Evolutionary conservation across 2,329 filamentous ascomycete genomes (phyloP).

Genomic region (Aspergillus bombycis): DNA sequence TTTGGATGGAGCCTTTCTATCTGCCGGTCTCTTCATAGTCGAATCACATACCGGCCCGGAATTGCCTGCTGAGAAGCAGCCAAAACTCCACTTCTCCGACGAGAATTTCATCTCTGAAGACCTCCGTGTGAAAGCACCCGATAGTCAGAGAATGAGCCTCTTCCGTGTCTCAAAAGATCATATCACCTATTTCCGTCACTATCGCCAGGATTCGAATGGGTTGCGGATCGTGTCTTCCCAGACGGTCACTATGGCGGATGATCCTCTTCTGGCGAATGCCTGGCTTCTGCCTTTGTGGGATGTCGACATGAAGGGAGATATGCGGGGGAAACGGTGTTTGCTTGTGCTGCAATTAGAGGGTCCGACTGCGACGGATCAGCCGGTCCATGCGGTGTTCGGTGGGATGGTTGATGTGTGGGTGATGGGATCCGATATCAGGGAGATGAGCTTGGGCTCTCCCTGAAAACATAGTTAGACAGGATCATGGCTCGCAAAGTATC

Average conservation of each 20-base stretch:
- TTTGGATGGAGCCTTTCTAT: neutral
- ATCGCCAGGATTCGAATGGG: neutral
- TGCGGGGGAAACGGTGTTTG: neutral
- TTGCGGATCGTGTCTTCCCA: neutral
- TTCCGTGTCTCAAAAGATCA: neutral
- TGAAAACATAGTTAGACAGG: no score
- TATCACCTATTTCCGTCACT: neutral
- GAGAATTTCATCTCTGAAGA: neutral
- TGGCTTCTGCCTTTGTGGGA: neutral
- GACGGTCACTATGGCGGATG: neutral
- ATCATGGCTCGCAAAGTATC: no score
- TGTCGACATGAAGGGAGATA: neutral
- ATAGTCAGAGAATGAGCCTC: neutral
- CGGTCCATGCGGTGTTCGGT: neutral
- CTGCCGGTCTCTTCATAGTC: neutral
- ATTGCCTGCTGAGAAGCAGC: neutral
- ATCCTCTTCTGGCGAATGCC: neutral
- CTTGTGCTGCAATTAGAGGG: neutral
- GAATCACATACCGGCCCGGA: neutral
- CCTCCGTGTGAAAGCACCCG: neutral
- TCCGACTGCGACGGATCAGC: neutral
- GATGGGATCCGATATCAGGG: neutral
- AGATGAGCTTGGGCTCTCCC: neutral
- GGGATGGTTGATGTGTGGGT: neutral
- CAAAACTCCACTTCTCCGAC: neutral